Base-by-base conservation (phyloP, 495 filamentous ascomycete species). In the Astrocystis sublimbata region DNA sequence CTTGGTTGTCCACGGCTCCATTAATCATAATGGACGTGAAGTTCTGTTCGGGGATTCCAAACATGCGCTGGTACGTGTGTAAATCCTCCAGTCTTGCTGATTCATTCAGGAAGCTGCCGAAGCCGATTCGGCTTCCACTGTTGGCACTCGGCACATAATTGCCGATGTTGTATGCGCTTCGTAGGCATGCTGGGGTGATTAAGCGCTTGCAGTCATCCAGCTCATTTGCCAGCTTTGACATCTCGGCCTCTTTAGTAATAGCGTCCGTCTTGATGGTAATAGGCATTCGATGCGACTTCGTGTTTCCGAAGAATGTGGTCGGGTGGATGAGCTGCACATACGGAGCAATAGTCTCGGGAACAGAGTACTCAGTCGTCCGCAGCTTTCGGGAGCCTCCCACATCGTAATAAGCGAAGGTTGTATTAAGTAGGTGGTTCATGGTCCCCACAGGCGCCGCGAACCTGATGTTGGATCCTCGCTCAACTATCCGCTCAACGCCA, bases 291-390 rank as follows among this genome's bases (percentile, higher is more conserved):
- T 54, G 51, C 33, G 51, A 38, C 8, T 46, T 71, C 12, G 75
- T 76, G 62, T 79, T 78, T 53, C 82, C 81, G 61, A 88, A 86
- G 63, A 73, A 81, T 12, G 79, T 83, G 2, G 83, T 85, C 0
- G 85, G 85, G 41, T 78, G 73, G 51, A 88, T 78, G 50, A 87
- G 71, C 51, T 83, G 78, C 59, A 88, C 78, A 58, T 78, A 68
- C 4, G 69, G 54, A n/a, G 65, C 67, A 33, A 90, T 65, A 2
- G 76, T 63, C 41, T 81, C 76, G 0, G 87, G 87, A 8, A 90
- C 75, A 4, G 83, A 85, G 73, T 89, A 89, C 42, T 78, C 61
- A 19, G 81, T 80, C 4, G 86, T 84, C 21, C 86, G 79, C 57
- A 69, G 28, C 46, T 79, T 79, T 23, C 49, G 73, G 41, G 30